Evolutionary conservation across 176 grass and related monocot genomes (phyloP), one percentile per base, ranked within the genome.

Genomic region (Phoenix dactylifera): DNA sequence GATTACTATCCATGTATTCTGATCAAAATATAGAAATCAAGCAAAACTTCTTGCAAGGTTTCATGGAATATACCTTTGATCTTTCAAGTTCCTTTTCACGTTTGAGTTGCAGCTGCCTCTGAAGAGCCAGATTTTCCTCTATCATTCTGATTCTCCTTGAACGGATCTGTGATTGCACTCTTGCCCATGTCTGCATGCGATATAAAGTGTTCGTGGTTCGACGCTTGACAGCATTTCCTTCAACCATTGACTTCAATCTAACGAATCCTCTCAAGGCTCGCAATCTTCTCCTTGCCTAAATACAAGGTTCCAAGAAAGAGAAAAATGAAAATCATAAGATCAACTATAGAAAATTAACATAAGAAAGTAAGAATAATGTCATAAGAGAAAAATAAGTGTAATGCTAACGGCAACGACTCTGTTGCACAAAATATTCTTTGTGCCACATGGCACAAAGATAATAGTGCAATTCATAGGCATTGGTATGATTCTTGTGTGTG

Each of bases 91-190:
- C 78, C 28, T 49, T 55, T 67, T 77, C 62, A 19, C 61, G 80
- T 29, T 87, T 87, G 17, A 77, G 67, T 49, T 82, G 84, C 57
- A 72, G 63, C 60, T 87, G 86, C 5, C 24, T 76, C 52, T 80
- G 78, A 1, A 87, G 52, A 51, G 74, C 77, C 65, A 79, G 82
- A 57, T 90, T 95, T 71, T 95, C 85, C 28, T 89, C 82, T 23
- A 78, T 77, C 26, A 77, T 90, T 68, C 82, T 83, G 3, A 90
- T 57, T 62, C 91, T 87, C 63, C 91, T 75, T 0, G 83, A 55
- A 60, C 71, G 70, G 20, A 90, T 71, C 74, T 95, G 91, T 0
- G 83, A 87, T 60, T 90, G 91, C 28, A 90, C 59, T 18, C 83
- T 87, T 5, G 91, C 79, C 80, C 90, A 32, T 18, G 58, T 61